These are phyloP conservation scores for Elongisporangium undulatum DNA, from an alignment of 352 stramenopile species.

Conservation along the genomic window DNA sequence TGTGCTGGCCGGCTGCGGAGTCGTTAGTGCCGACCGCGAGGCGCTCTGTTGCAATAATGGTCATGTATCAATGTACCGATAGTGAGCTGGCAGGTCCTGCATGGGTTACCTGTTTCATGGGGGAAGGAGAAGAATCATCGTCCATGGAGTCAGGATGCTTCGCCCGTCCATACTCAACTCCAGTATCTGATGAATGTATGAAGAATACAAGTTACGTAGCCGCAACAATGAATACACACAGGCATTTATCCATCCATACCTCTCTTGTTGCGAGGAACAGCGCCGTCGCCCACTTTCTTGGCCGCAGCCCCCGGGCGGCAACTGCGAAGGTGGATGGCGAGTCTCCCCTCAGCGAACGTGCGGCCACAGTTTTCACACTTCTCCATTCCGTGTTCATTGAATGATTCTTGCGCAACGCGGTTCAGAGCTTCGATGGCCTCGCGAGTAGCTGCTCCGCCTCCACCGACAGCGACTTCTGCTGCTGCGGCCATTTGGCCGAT, in stretches of 20 bases:
- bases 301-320: constrained; percentile 37
- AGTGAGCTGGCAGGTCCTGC: not conserved
- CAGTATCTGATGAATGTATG: constrained; percentile 7
- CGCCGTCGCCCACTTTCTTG: constrained; percentile 46
- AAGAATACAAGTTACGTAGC: not conserved
- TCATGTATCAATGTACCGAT: not conserved
- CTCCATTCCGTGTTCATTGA: constrained; percentile 75
- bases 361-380: constrained; percentile 69
- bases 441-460: constrained; percentile 25
- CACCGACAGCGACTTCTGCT: constrained; percentile 3
- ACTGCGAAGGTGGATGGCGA: constrained; percentile 66
- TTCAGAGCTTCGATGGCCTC: constrained; percentile 72
- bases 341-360: constrained; percentile 68
- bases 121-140: not conserved
- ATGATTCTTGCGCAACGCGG: constrained; percentile 52
- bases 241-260: constrained; percentile 14
- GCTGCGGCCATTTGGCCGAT: constrained; percentile 21
- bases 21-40: not conserved
- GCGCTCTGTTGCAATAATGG: not conserved
- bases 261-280: constrained; percentile 51
- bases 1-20: not conserved
- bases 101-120: not conserved
- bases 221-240: too few species aligned
- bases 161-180: constrained; percentile 20
- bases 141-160: not conserved